A percentile compares a stretch with the other conserved stretches of the same genome.
phyloP scores from a whole-genome alignment of 1,139 yeast species.

The Hyphopichia burtonii region DNA sequence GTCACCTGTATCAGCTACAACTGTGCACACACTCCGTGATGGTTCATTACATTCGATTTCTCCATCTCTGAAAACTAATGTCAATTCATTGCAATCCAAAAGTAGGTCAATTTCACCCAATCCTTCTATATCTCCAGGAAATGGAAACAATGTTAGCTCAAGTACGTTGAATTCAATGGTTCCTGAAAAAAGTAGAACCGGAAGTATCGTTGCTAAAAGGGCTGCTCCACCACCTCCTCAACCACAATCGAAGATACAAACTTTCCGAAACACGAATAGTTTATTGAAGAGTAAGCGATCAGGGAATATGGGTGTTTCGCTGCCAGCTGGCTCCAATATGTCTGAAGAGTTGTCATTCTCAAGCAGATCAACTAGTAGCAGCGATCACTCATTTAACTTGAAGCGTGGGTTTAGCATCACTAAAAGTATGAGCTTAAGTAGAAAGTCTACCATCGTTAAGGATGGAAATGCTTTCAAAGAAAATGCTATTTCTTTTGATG shows the following conservation, averaged over 20 bases:
- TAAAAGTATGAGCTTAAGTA: conserved; percentile 10
- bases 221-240: conserved; percentile 76
- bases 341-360: conserved; percentile 16
- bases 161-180: too few relatives aligned
- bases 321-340: conserved; percentile 10
- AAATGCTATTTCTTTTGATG: conserved; percentile 69
- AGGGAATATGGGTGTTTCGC: conserved; percentile 1
- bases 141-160: too few relatives aligned
- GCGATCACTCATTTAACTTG: conserved; percentile 11
- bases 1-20: conserved; percentile 43
- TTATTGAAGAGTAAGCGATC: conserved; percentile 2
- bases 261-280: conserved; percentile 5
- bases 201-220: conserved; percentile 57
- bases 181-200: conserved; percentile 15
- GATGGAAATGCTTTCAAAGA: conserved; percentile 58
- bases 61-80: not conserved
- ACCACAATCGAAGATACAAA: conserved; percentile 3
- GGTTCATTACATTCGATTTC: conserved; percentile 9
- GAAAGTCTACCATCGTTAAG: conserved; percentile 17
- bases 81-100: not conserved
- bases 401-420: conserved; percentile 7
- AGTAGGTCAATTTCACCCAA: conserved; percentile 1
- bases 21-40: conserved; percentile 32
- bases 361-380: conserved; percentile 15
- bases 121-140: not conserved